Percentiles rank a stretch among this genome's conserved stretches.
These are phyloP conservation scores for Hypoxylon fuscum DNA, from an alignment of 495 filamentous ascomycete genomes.

Conservation along the genomic window DNA sequence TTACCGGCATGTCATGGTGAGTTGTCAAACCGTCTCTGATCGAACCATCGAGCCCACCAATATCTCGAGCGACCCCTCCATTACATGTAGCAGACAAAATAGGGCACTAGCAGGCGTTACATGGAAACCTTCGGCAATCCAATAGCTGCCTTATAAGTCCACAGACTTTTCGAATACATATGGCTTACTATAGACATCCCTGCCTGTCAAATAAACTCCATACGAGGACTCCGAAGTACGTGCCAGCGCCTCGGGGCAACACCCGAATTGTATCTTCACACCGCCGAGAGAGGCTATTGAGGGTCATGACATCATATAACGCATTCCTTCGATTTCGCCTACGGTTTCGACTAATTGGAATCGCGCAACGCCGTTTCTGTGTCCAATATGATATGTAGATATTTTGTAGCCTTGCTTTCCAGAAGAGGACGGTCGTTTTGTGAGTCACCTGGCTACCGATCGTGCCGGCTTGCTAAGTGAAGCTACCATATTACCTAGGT, in stretches of 20 bases:
- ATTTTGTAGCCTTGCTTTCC: slow-evolving; percentile 1
- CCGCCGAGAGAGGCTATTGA: not conserved
- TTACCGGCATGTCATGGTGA: slow-evolving; percentile 38
- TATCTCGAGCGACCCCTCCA: slow-evolving; percentile 32
- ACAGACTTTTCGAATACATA: not conserved
- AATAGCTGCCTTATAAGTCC: slow-evolving; percentile 5
- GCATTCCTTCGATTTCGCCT: not conserved
- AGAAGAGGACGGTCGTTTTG: slow-evolving; percentile 2
- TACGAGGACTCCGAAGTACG: not conserved
- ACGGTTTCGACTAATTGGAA: not conserved
- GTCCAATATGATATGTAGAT: not conserved
- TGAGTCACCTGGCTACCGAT: no score
- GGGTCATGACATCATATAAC: slow-evolving; percentile 29
- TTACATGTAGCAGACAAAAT: slow-evolving; percentile 21
- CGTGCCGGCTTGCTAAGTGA: no score
- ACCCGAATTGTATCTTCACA: slow-evolving; percentile 5
- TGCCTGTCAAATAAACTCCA: not conserved
- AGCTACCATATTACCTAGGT: no score
- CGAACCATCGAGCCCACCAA: slow-evolving; percentile 28
- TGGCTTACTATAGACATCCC: slow-evolving; percentile 32
- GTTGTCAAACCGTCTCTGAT: slow-evolving; percentile 21
- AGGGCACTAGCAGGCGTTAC: slow-evolving; percentile 13
- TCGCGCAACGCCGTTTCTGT: not conserved
- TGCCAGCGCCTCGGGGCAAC: slow-evolving; percentile 5
- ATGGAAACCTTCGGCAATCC: slow-evolving; percentile 33